These are phyloP conservation scores for Talaromyces sp. DNA, from an alignment of 2,329 filamentous ascomycete genomes.

Conservation along the genomic window DNA sequence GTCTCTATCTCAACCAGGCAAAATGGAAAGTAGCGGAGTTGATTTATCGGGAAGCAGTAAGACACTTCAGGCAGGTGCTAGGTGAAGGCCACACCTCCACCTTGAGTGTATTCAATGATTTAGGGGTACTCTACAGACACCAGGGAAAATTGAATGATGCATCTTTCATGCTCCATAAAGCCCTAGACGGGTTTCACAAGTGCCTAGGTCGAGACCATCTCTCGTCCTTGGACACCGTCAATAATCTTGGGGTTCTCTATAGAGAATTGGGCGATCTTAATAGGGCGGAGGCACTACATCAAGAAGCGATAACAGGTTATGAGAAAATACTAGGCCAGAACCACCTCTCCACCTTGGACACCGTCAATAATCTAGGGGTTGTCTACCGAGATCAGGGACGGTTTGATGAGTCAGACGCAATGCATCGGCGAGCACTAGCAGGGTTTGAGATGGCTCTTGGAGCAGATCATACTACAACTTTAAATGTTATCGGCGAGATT, in stretches of 20 bases:
- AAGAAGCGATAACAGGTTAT: neutral
- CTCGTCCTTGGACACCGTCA: neutral
- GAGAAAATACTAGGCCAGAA: constrained; percentile 8
- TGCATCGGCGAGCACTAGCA: neutral
- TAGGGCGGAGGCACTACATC: too few relatives aligned
- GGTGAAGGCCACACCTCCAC: constrained; percentile 23
- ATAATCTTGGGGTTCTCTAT: neutral
- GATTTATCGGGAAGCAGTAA: constrained; percentile 7
- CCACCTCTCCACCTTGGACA: neutral
- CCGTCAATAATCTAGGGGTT: neutral
- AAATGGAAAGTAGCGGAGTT: neutral
- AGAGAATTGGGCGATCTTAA: too few relatives aligned
- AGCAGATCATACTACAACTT: constrained; percentile 15
- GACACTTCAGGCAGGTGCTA: constrained; percentile 10
- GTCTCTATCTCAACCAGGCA: constrained; percentile 14
- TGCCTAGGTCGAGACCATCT: neutral
- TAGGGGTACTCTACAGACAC: constrained; percentile 24
- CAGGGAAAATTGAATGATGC: constrained; percentile 20
- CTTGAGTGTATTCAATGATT: constrained; percentile 22
- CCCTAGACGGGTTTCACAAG: neutral
- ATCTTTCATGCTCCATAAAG: too few relatives aligned
- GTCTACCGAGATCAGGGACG: neutral
- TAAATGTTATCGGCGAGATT: constrained; percentile 16
- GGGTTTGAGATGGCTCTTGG: constrained; percentile 5
- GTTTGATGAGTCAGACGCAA: constrained; percentile 2